Evolutionary conservation across 2,329 filamentous ascomycete species (phyloP), one percentile per base, ranked within the genome.

Genomic region (Alternaria tenuissima): DNA sequence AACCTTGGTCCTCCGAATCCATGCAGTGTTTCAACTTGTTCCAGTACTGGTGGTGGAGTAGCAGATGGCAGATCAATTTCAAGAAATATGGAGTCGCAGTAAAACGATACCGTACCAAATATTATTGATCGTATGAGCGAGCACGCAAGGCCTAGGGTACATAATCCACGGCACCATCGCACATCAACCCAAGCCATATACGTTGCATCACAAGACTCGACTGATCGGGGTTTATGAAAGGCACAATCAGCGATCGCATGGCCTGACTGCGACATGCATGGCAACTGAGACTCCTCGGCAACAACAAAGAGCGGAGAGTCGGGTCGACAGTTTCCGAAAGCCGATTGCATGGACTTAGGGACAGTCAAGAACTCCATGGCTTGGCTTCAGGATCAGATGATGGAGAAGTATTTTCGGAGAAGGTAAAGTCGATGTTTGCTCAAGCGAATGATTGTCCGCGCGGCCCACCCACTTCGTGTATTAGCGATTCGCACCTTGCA

Each of bases 331-430:
- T 34, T 30, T 28, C 55, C 51, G 55, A 48, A 51, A 36, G 24
- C 20, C 39, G 5, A 9, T 30, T 38, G 30, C 30, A 54, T n/a
- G 22, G 18, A 24, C 28, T 22, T 36, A 34, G 36, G 41, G 44
- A 36, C 47, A 43, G 36, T 42, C 52, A 18, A 42, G 39, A 14
- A 6, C 14, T 20, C 20, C 12, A 42, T 24, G 39, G n/a, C 55
- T 52, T 32, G 54, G 54, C 54, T 53, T 34, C 28, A 8, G 14
- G 6, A 38, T 51, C 52, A 57, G 49, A 47, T 38, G 51, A 58
- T 42, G 42, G 28, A 53, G 11, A 48, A 32, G 32, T 30, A 11
- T 32, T 26, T 22, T 46, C 48, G 36, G 38, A 52, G 18, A 51
- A 54, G 51, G 48, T 34, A 57, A 54, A 42, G 55, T 18, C 26